Base-by-base conservation (phyloP, 495 filamentous ascomycete genomes). In the Aspergillus carlsbadensis region DNA sequence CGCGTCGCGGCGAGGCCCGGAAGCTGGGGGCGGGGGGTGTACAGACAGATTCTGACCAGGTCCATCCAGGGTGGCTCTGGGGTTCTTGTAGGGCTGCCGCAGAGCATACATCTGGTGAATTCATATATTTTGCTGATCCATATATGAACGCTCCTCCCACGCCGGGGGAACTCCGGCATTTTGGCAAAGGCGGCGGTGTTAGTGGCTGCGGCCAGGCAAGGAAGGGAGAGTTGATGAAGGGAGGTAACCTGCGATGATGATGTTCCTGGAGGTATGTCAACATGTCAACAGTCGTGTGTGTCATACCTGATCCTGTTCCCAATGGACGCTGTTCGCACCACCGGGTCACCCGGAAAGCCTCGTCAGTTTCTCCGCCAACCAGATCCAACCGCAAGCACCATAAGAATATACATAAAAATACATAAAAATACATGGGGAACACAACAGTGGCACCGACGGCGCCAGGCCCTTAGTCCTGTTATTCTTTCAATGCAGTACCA, bases 101-200 rank as follows among this genome's bases (percentile, higher is more conserved):
- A 52, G 20, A 52, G 49, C 13, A 52, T 52, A 14, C 49, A 52
- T 18, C 49, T 24, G 20, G 49, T 41, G 15, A 41, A 52, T 6
- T 52, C 36, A 2, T 5, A 8, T 10, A 10, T 1, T 1, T 15
- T 31, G 22, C 11, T 5, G n/a, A 42, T 52, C 21, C 17, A 46
- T 7, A 46, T 14, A 31, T 17, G 22, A 17, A 5, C 13, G 4
- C 15, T 14, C 13, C 5, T 39, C 5, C 5, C 15, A 17, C 15
- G 36, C 5, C 36, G 4, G 36, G 7, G 29, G 8, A 24, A 18
- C 3, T 15, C 15, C 22, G 22, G 6, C 26, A 33, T 33, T n/a
- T 24, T 13, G n/a, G 6, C n/a, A 17, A 4, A 15, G 42, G 1
- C n/a, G 37, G 3, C n/a, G 14, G 6, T 4, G 29, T 14, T 10